phyloP scores from a whole-genome alignment of 2,329 filamentous ascomycete genomes.

The Nigrospora oryzae region DNA sequence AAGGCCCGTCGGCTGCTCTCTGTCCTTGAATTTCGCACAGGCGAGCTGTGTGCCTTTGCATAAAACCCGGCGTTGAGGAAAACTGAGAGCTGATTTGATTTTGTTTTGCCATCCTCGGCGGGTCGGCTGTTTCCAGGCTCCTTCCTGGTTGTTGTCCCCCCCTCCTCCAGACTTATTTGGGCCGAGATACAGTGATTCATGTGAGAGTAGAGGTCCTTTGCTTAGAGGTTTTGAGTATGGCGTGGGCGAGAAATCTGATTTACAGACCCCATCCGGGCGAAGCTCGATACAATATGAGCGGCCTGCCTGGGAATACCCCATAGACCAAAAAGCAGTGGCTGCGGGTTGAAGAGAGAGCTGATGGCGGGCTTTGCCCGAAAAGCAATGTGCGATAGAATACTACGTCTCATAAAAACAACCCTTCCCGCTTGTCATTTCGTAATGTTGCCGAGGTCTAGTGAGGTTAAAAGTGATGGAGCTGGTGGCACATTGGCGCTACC shows the following conservation, averaged over 20 bases:
- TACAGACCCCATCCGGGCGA: too few species aligned
- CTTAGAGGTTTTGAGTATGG: not conserved
- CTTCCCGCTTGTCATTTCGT: too few species aligned
- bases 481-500: too few species aligned
- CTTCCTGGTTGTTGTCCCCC: not conserved
- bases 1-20: too few species aligned
- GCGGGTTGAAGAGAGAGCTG: too few species aligned
- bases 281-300: too few species aligned
- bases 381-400: too few species aligned
- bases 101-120: not conserved
- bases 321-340: not conserved
- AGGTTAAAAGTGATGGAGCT: too few species aligned
- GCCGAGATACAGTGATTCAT: not conserved
- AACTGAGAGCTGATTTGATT: not conserved
- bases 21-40: too few species aligned
- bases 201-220: not conserved
- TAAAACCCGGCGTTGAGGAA: conserved; percentile 2
- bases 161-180: conserved; percentile 1
- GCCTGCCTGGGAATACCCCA: not conserved
- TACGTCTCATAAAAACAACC: too few species aligned
- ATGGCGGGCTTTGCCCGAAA: too few species aligned
- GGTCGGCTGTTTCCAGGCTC: not conserved
- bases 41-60: not conserved
- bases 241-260: not conserved
- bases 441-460: too few species aligned